Base-by-base conservation (phyloP, 768 basidiomycete species). In the Phaeotremella skinneri region DNA sequence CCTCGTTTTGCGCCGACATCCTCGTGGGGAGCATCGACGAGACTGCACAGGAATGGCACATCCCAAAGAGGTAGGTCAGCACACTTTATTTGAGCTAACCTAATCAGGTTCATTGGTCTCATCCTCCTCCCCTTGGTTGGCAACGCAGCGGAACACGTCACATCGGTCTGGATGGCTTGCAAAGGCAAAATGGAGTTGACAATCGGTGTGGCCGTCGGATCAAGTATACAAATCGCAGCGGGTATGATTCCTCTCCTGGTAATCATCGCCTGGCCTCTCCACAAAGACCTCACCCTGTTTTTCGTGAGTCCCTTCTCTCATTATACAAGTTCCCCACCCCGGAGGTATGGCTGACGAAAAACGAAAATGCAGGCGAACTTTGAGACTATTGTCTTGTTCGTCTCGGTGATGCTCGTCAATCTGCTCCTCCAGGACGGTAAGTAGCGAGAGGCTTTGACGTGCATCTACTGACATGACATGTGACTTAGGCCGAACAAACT, bases 21-120 rank as follows among this genome's bases (percentile, higher is more conserved):
- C 78, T 83, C 7, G 91, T 94, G 34, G 88, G 87, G 2, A 90
- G 89, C 2, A 94, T 96, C 63, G 92, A 94, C 74, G 91, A 93
- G 73, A 90, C 89, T 25, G 90, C 91, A 2, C 80, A 83, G 13
- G 82, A 87, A 39, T 91, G 90, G 76, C 74, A 82, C 54, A 88
- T 96, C 54, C 89, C 76, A 16, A 76, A 76, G 62, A 57, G 66
- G 69, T 73, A 34, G 52, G 71, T 52, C 16, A 21, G 9, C 16
- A 27, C 3, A 23, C 14, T 45, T 9, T 29, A 23, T 32, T 25
- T 37, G 4, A 16, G n/a, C 13, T 16, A n/a, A 45, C 26, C 17
- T n/a, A 25, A 32, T 51, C 20, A 62, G 63, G 30, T 91, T 92
- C 79, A 91, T 91, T 65, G 89, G 89, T 73, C 76, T 92, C 14